phyloP scores from a whole-genome alignment of 164 flowering plant genomes.

The Akebia trifoliata region DNA sequence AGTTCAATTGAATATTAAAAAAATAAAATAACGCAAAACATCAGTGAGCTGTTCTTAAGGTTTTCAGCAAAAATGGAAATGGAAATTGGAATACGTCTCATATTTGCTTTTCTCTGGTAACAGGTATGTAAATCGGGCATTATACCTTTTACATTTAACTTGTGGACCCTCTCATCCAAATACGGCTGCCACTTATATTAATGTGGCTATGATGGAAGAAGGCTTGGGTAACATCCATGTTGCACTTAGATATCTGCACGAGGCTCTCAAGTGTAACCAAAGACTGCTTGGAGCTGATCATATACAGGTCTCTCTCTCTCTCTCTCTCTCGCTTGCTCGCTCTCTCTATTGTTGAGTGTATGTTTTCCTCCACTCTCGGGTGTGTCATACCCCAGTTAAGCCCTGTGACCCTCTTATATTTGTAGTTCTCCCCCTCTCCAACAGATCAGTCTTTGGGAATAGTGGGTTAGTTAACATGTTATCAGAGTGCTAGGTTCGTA shows the following conservation, averaged over 20 bases:
- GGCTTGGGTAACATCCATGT: slow-evolving; percentile 88
- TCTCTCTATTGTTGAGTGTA: no score
- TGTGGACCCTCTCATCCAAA: slow-evolving; percentile 97
- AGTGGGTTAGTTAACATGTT: no score
- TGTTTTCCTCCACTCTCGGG: no score
- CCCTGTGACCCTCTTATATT: no score
- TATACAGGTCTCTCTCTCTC: slow-evolving; percentile 60
- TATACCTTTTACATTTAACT: slow-evolving; percentile 85
- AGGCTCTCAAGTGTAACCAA: slow-evolving; percentile 91
- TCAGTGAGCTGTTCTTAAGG: neutral
- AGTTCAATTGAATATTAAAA: no score
- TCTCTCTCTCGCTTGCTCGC: slow-evolving; percentile 6
- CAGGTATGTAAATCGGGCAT: slow-evolving; percentile 93
- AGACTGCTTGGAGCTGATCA: slow-evolving; percentile 94
- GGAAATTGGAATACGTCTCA: neutral
- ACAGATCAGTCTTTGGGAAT: no score
- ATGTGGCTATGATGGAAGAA: slow-evolving; percentile 99
- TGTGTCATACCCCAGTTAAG: no score
- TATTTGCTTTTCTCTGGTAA: slow-evolving; percentile 6
- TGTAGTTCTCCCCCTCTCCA: no score
- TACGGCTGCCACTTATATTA: slow-evolving; percentile 96
- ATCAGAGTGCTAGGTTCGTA: no score
- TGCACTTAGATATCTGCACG: slow-evolving; percentile 91
- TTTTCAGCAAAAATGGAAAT: neutral
- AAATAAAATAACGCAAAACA: neutral